Conservation (phyloP, 2,329 filamentous ascomycete genomes). For the Colletotrichum liaoningense region DNA sequence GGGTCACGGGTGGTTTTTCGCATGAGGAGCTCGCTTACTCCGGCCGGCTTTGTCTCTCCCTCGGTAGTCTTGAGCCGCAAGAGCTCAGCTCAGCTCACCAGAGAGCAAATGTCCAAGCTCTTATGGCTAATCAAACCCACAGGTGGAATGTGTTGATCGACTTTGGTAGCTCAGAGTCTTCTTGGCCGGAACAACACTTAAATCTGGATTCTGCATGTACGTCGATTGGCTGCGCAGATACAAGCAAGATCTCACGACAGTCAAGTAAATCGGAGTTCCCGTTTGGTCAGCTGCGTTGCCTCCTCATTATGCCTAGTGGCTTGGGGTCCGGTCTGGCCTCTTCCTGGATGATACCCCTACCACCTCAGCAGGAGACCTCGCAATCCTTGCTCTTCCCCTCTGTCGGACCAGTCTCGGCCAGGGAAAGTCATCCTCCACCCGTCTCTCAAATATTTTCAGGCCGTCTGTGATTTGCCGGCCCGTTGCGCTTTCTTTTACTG, state of each 20-base stretch:
- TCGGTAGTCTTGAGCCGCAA: background rate
- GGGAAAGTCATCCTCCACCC: constrained; percentile 7
- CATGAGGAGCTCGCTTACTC: background rate
- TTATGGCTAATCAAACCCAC: background rate
- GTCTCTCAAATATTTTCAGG: constrained; percentile 14
- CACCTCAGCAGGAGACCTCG: constrained; percentile 1
- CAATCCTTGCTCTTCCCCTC: constrained; percentile 24
- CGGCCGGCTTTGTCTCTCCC: background rate
- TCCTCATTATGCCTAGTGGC: constrained; percentile 24
- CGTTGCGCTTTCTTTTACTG: constrained; percentile 28
- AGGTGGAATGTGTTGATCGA: background rate
- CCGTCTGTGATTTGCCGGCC: constrained; percentile 10
- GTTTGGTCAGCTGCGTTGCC: constrained; percentile 1
- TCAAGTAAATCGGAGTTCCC: background rate
- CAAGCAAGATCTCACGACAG: background rate
- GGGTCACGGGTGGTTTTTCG: background rate
- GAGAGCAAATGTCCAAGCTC: background rate
- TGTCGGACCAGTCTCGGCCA: constrained; percentile 24
- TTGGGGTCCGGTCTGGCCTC: constrained; percentile 4
- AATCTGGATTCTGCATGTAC: background rate
- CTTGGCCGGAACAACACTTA: background rate
- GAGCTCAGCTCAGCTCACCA: background rate
- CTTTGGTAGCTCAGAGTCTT: background rate
- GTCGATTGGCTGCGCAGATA: background rate
- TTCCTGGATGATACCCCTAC: constrained; percentile 23